Conservation (phyloP, 148 eudicot species). For the Rhododendron mucronatum region DNA sequence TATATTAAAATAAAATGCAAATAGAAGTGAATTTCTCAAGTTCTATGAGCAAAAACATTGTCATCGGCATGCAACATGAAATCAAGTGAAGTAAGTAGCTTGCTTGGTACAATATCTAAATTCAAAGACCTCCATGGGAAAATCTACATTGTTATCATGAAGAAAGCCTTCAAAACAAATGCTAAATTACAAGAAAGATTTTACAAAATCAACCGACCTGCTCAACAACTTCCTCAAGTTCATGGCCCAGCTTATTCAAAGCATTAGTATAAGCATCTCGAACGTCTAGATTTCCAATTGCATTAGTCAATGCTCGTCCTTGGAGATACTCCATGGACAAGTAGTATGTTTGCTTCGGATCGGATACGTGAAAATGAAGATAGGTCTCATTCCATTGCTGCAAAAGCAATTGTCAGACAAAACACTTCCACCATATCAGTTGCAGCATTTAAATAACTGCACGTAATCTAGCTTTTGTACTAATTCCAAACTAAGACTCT, state of each 20-base stretch:
- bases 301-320: slow-evolving; percentile 95
- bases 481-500: background rate
- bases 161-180: background rate
- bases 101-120: background rate
- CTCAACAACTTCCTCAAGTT: slow-evolving; percentile 80
- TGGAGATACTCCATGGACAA: slow-evolving; percentile 97
- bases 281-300: slow-evolving; percentile 83
- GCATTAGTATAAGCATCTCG: slow-evolving; percentile 86
- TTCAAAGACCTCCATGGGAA: background rate
- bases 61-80: background rate
- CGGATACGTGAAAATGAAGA: slow-evolving; percentile 67
- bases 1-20: background rate
- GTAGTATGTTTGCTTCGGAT: slow-evolving; percentile 98
- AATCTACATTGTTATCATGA: background rate
- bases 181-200: background rate
- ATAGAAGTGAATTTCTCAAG: background rate
- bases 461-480: background rate
- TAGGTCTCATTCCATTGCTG: slow-evolving; percentile 99
- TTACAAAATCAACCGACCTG: slow-evolving; percentile 45
- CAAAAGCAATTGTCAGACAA: slow-evolving; percentile 18
- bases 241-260: slow-evolving; percentile 78
- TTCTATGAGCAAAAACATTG: background rate
- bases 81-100: background rate
- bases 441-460: background rate
- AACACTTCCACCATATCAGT: slow-evolving; percentile 5